Evolutionary conservation across 2,329 filamentous ascomycete genomes (phyloP), one percentile per base, ranked within the genome.

Genomic region (Zymoseptoria crescenta): DNA sequence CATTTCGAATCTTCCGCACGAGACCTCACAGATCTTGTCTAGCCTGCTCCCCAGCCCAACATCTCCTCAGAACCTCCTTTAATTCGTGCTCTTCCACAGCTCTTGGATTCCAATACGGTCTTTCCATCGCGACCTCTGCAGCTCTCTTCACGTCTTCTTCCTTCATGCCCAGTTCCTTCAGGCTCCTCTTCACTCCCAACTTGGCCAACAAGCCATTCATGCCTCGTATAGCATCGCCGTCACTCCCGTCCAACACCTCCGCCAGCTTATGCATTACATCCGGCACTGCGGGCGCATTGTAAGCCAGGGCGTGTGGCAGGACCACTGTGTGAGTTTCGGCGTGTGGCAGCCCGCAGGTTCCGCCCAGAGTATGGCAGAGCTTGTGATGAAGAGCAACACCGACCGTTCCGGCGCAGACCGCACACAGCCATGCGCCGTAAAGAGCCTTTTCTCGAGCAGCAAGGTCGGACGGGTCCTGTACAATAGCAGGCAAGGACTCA

Each of bases 351-450:
- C 82, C 80, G 70, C 87, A 85, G 64, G 77, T 81, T 7, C 85
- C 85, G 24, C 84, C 85, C 1, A 87, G 75, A 0, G 81, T 82
- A 67, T 87, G 85, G 72, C 84, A 87, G 1, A 88, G 78, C 69
- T 87, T 88, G 72, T 87, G 85, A 67, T 87, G 85, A 13, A 87
- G 77, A 2, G 82, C 79, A 82, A 87, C 87, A 56, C 79, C 79
- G 2, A 83, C 81, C 59, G 75, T 80, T 5, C 83, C 84, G 0
- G 87, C 76, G 64, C 82, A 85, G 24, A 76, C 79, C 30, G 83
- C 83, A 64, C 83, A 87, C 1, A 87, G 79, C 83, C 83, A 87
- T 45, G 85, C 84, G 21, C 84, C 85, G 66, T 86, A 86, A 1
- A 83, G 77, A 13, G 83, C 83, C 2, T 70, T 70, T 2, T 76